phyloP scores from a whole-genome alignment of 257 asterid species.

The Jasminum sambac region DNA sequence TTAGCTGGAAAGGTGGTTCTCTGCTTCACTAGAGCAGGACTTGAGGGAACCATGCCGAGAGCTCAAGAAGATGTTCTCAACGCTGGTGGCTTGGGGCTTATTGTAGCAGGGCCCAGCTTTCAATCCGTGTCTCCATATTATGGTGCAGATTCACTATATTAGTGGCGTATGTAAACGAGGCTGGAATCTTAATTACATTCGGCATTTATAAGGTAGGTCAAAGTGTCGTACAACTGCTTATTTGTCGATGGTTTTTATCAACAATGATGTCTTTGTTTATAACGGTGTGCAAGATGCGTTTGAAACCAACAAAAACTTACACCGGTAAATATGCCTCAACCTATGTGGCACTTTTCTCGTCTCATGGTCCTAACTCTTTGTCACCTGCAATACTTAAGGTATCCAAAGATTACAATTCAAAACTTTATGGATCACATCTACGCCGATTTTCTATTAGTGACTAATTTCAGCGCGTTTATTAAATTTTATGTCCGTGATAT shows the following conservation, averaged over 20 bases:
- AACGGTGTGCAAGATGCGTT: slow-evolving; percentile 32
- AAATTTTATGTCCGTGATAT: background rate
- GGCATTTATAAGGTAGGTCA: slow-evolving; percentile 36
- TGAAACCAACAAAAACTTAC: slow-evolving; percentile 35
- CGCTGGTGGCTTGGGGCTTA: slow-evolving; percentile 38
- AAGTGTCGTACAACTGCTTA: background rate
- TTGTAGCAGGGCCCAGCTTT: no score
- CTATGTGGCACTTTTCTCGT: slow-evolving; percentile 37
- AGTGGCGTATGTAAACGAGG: slow-evolving; percentile 32
- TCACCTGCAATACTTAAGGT: slow-evolving; percentile 43
- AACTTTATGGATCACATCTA: no score
- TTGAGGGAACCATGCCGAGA: background rate
- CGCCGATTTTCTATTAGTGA: no score
- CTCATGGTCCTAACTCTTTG: slow-evolving; percentile 44
- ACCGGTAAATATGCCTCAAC: slow-evolving; percentile 33
- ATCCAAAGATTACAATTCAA: background rate
- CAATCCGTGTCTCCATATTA: background rate
- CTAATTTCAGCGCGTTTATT: background rate
- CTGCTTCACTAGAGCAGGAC: slow-evolving; percentile 37
- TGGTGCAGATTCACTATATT: slow-evolving; percentile 14
- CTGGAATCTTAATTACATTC: slow-evolving; percentile 38
- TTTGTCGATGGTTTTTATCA: background rate
- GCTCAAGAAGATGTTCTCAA: background rate
- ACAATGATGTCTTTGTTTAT: background rate
- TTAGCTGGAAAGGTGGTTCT: slow-evolving; percentile 40